Conservation (phyloP, 139 green algal species). For the Chlorella sp. region DNA sequence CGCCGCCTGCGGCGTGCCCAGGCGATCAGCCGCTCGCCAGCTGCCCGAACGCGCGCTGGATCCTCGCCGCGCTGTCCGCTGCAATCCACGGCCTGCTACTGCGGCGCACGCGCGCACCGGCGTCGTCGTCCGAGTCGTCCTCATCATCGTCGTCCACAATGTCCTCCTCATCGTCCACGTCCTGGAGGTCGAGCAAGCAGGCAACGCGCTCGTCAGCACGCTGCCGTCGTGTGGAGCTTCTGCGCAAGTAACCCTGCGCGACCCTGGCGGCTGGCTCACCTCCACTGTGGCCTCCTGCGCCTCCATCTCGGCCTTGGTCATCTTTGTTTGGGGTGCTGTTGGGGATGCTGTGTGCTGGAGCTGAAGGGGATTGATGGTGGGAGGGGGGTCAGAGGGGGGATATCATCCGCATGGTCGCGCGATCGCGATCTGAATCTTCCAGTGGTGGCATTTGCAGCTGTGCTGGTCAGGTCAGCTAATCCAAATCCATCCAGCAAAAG, state of each 20-base stretch:
- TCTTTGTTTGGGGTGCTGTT: not conserved
- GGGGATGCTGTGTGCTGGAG: not conserved
- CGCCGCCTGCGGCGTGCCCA: not conserved
- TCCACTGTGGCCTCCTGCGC: not conserved
- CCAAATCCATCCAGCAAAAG: too few relatives aligned
- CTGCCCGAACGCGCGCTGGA: not conserved
- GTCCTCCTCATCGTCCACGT: conserved; percentile 1
- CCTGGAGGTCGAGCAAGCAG: not conserved
- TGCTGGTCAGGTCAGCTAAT: too few relatives aligned
- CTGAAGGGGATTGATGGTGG: too few relatives aligned
- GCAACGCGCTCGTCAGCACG: not conserved
- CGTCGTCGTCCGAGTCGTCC: not conserved
- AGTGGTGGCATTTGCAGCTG: too few relatives aligned
- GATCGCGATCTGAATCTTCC: too few relatives aligned
- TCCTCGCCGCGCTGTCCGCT: not conserved
- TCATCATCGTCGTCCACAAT: not conserved
- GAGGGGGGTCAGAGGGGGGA: too few relatives aligned
- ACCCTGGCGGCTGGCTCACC: not conserved
- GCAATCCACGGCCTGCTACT: not conserved
- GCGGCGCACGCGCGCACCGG: not conserved
- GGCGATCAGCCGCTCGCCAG: not conserved
- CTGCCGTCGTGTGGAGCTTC: not conserved
- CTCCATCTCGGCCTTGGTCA: not conserved
- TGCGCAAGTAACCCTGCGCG: not conserved
- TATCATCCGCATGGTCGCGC: too few relatives aligned